phyloP scores from a whole-genome alignment of 1,284 basidiomycete species.

The Microbotryum lychnidis-dioicae region DNA sequence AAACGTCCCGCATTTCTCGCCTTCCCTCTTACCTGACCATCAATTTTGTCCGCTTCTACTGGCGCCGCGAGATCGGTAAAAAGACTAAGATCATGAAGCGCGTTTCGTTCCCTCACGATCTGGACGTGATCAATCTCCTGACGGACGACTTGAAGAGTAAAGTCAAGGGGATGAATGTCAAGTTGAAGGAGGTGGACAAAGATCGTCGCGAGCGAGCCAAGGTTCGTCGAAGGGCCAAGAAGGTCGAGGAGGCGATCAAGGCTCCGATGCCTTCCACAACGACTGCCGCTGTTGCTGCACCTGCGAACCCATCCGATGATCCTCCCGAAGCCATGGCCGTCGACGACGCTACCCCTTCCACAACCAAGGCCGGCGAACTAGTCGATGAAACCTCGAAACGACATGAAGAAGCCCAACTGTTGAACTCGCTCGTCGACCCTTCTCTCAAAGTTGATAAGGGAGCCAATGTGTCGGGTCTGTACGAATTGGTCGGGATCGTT shows the following conservation, averaged over 20 bases:
- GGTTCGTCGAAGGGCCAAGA: constrained; percentile 65
- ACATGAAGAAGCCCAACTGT: constrained; percentile 57
- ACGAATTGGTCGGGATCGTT: constrained; percentile 82
- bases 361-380: constrained; percentile 48
- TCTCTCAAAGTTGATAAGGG: constrained; percentile 62
- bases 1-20: constrained; percentile 71
- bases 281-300: not conserved
- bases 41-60: constrained; percentile 92
- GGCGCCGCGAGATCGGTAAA: constrained; percentile 77
- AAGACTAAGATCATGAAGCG: constrained; percentile 58
- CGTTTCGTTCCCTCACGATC: constrained; percentile 82
- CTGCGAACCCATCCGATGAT: not conserved
- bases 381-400: constrained; percentile 39
- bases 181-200: constrained; percentile 69
- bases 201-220: constrained; percentile 77
- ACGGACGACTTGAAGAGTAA: constrained; percentile 58
- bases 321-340: constrained; percentile 42
- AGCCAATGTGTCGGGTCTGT: constrained; percentile 63
- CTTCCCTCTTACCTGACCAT: constrained; percentile 74
- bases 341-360: constrained; percentile 22
- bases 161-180: constrained; percentile 49
- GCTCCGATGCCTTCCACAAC: constrained; percentile 7
- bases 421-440: constrained; percentile 56
- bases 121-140: constrained; percentile 75
- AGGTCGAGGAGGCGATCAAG: constrained; percentile 37